Base-by-base conservation (phyloP, 306 rosid species). In the Acacia melanoxylon region DNA sequence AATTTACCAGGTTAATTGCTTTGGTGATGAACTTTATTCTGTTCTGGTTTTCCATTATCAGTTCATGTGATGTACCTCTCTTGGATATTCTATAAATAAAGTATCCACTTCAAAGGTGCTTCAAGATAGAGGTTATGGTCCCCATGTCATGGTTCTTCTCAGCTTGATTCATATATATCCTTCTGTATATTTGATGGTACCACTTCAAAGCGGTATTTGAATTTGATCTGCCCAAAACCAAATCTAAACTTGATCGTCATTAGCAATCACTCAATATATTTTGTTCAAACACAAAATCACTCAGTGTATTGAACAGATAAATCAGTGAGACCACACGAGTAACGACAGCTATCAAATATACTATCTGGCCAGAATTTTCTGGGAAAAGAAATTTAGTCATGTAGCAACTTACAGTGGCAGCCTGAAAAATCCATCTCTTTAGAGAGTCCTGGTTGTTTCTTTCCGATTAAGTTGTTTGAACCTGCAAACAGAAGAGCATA, bases 401-500 rank as follows among this genome's bases (percentile, higher is more conserved):
- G 75, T 24, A 15, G 22, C 9, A 66, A 83, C 78, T 46, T 75
- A 61, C 42, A 16, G 66, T 2, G 44, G 19, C 22, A 24, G 12
- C 66, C 37, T 51, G 76, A 62, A 29, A 75, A 17, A 54, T 51
- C 54, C 37, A 49, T 42, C 78, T 62, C 44, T 31, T 73, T 52
- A 24, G 31, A 45, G 59, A 27, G 31, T 72, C 76, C 20, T 27
- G 24, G 27, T 24, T 9, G 31, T 67, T 8, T 24, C 75, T 45
- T 75, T 81, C 65, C 37, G 75, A 80, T 72, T 41, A 74, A 68
- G 40, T 35, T 61, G 51, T 37, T 61, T 68, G 24, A 62, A 74
- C 86, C 88, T 86, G 87, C 81, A 77, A 69, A 67, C 56, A 77
- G 44, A 82, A 46, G 44, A 8, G 75, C 58, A 68, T 35, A 81